phyloP scores from a whole-genome alignment of 805 yeast genomes.

The Isabelozyma pseudorhagii region DNA sequence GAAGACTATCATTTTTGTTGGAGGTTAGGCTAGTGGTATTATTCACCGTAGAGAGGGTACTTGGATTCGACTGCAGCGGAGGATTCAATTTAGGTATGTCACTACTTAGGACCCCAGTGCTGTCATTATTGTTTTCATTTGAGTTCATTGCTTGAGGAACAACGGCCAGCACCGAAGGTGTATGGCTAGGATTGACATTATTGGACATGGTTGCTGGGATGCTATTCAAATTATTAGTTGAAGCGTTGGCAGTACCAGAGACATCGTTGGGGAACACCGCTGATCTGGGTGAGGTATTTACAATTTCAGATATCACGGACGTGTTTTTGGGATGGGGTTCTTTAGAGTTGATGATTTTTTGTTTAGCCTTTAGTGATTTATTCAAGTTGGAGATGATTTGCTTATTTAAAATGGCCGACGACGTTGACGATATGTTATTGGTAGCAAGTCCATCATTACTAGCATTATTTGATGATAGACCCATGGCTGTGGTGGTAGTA shows the following conservation, averaged over 20 bases:
- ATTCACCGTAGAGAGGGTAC: neutral
- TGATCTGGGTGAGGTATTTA: constrained; percentile 33
- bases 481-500: neutral
- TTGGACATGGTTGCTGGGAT: neutral
- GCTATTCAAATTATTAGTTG: neutral
- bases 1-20: neutral
- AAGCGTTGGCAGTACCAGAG: neutral
- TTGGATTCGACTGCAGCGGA: neutral
- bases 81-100: neutral
- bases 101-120: neutral
- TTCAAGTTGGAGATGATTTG: constrained; percentile 38
- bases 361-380: constrained; percentile 42
- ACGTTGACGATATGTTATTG: neutral
- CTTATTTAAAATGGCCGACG: constrained; percentile 13
- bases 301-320: constrained; percentile 31
- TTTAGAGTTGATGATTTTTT: constrained; percentile 32
- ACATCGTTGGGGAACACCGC: constrained; percentile 13
- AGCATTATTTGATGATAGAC: neutral
- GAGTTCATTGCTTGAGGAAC: neutral
- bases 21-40: neutral
- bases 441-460: neutral
- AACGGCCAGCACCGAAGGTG: too few species aligned
- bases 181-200: neutral
- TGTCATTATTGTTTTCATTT: neutral
- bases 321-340: constrained; percentile 37